Evolutionary conservation across 1,139 yeast species (phyloP), one percentile per base, ranked within the genome.

Genomic region (Pneumocystis wakefieldiae): DNA sequence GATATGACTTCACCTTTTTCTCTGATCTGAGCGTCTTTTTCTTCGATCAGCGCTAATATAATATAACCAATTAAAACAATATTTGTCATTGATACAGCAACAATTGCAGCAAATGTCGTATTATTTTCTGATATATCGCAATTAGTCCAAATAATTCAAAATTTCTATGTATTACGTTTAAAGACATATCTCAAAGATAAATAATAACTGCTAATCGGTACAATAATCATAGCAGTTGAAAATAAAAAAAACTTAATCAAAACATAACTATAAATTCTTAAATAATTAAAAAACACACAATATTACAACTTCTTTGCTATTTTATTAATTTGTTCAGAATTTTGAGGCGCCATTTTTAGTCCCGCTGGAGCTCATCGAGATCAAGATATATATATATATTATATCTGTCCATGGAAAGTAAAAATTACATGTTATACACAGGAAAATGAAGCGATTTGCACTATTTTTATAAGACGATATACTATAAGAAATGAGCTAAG

Each of bases 51-150:
- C 0, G 98, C 97, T 62, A 83, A 91, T 19, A 89, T 78, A 29
- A 92, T 86, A 72, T 88, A 92, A 1, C 91, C 92, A 64, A 91
- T 82, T 69, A 92, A 79, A 48, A 92, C 97, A 15, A 87, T 75
- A 72, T 92, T 92, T 59, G 97, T 97, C 61, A 84, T 83, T 24
- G 84, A 77, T 0, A 97, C 97, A 39, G 97, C 96, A 19, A 85
- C 72, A 4, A 96, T 96, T 42, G 98, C 98, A 63, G 95, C 86
- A 60, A 85, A 76, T 17, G 90, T 76, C 4, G 95, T 82, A 70
- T 83, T 87, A 63, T 76, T 75, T 60, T 74, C 81, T 67, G 78
- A 32, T 14, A 29, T 24, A 48, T 7, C 5, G 19, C 36, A 24
- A 61, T 37, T 6, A 29, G 38, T 24, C 61, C 15, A 63, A 38